Evolutionary conservation across 257 asterid species (phyloP), one percentile per base, ranked within the genome.

Genomic region (Cordia subcordata): DNA sequence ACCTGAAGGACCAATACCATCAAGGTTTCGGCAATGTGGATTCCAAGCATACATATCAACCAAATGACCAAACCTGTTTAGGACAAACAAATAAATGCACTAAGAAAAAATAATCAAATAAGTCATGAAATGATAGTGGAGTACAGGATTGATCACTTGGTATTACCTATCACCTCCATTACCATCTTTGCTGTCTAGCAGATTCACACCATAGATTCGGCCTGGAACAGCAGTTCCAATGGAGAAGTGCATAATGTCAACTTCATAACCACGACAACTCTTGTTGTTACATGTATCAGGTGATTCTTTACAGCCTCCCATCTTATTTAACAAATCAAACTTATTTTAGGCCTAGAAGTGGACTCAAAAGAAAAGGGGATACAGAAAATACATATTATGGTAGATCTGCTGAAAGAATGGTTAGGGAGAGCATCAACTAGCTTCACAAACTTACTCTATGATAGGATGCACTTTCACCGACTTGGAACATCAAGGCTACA

Each of bases 291-390:
- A 88, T 32, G 83, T 69, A 49, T 57, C 75, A 3, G 80, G 84
- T 58, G 80, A 78, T 72, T 85, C 95, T 72, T 80, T 84, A 64
- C 96, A 88, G 23, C 95, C 96, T 61, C 95, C 96, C 96, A 88
- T 88, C 96, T 88, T 2, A 60, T 70, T 66, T 40, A 46, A 63
- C 54, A 61, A 73, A 55, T 16, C 21, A 61, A 50, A 57, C 49
- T 50, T 39, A 33, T 55, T 8, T 82, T 39, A 75, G 72, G 57
- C 32, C 58, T 53, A 52, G 39, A 18, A 67, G 5, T 16, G 38
- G 57, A 53, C 46, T 23, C 35, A 60, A 21, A 64, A 32, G 61
- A 32, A 49, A 53, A 46, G 38, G 19, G 35, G 5, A 47, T 1
- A 17, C 22, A 53, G 15, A 18, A 49, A 50, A 61, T 54, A 44